Evolutionary conservation across 495 filamentous ascomycete genomes (phyloP), one percentile per base, ranked within the genome.

Genomic region (Xylaria longipes): DNA sequence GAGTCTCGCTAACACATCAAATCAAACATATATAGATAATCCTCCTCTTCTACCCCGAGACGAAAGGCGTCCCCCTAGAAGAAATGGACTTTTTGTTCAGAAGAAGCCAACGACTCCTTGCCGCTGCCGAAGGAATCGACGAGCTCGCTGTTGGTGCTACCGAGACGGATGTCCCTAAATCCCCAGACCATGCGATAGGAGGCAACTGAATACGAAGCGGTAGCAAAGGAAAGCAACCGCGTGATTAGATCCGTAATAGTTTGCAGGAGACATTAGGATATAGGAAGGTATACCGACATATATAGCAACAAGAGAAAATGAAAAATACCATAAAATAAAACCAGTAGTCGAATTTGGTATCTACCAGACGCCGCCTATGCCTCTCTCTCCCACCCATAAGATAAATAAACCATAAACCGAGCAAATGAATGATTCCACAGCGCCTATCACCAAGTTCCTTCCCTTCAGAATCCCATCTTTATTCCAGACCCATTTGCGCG

Each of bases 51-150:
- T 89, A 88, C 64, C 88, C 86, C 0, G 86, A 89, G 73, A 88
- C 88, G 0, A 87, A 86, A 70, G 83, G 83, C 3, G 77, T 83
- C 17, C 74, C 82, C 0, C 78, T 88, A 0, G 88, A 89, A 61
- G 82, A 87, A 48, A 87, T 89, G 84, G 87, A 88, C 63, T 73
- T 73, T 3, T 70, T 89, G 5, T 89, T 89, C 63, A 69, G 69
- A 35, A 37, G 71, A 8, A 33, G 27, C 29, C 29, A 65, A 31
- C 33, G 22, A 39, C 46, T 7, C 12, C 66, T 45, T 17, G 3
- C 5, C 66, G 9, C 22, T 20, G 12, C 20, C 45, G 68, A 74
- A 22, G 68, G 73, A 11, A 33, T 22, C 2, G 57, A 60, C 17
- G 57, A 60, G 33, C 3, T 35, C 12, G 31, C 14, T 11, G 12